Conservation (phyloP, 192 early-diverging fungal species). For the Coemansia sp. region DNA sequence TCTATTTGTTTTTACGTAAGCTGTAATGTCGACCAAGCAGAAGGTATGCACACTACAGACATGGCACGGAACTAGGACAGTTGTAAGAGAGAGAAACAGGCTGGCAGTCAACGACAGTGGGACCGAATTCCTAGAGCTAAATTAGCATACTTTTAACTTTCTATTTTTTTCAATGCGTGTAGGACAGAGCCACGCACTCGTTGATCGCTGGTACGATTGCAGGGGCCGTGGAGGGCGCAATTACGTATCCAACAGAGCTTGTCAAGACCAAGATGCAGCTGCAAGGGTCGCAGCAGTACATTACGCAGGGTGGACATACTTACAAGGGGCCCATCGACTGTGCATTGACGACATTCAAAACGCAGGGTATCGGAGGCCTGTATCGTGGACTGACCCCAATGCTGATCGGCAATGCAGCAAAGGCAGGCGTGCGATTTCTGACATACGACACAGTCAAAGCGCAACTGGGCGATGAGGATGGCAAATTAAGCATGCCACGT, state of each 20-base stretch:
- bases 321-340: slow-evolving; percentile 85
- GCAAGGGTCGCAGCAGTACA: slow-evolving; percentile 57
- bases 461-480: slow-evolving; percentile 67
- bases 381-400: slow-evolving; percentile 90
- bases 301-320: slow-evolving; percentile 31
- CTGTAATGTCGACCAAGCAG: too few relatives aligned
- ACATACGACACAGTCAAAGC: slow-evolving; percentile 85
- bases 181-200: slow-evolving; percentile 59
- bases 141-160: background rate
- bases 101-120: too few relatives aligned
- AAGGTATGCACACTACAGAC: too few relatives aligned
- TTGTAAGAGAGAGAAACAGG: too few relatives aligned
- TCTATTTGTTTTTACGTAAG: too few relatives aligned
- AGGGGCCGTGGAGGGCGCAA: slow-evolving; percentile 85
- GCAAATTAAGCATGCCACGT: slow-evolving; percentile 64
- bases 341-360: slow-evolving; percentile 65
- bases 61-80: too few relatives aligned
- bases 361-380: slow-evolving; percentile 71
- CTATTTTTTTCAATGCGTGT: background rate
- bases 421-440: slow-evolving; percentile 91
- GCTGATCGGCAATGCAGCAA: slow-evolving; percentile 87
- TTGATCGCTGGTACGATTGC: slow-evolving; percentile 82
- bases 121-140: background rate
- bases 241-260: slow-evolving; percentile 95
- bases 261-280: slow-evolving; percentile 96